These are phyloP conservation scores for Nemania bipapillata DNA, from an alignment of 2,329 filamentous ascomycete genomes.

Conservation along the genomic window DNA sequence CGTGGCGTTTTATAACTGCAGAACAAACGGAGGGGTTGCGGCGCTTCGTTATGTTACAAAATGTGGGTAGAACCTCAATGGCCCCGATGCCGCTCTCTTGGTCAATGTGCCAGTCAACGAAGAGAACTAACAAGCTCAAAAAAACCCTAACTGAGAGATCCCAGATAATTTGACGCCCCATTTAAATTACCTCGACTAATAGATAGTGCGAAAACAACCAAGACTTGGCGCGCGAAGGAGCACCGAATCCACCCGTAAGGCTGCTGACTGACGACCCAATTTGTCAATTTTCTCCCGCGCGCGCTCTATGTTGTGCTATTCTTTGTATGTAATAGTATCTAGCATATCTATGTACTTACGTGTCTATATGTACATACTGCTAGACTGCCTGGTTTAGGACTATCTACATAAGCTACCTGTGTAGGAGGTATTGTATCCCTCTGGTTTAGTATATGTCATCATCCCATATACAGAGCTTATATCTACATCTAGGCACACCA, in stretches of 20 bases:
- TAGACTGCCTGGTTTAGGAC: too few relatives aligned
- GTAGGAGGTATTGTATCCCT: constrained; percentile 8
- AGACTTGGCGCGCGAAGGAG: constrained; percentile 34
- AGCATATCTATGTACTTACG: background rate
- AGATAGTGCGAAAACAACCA: constrained; percentile 16
- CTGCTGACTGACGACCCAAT: constrained; percentile 35
- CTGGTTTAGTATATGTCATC: constrained; percentile 11
- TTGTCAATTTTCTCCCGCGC: constrained; percentile 15
- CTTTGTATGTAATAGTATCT: background rate
- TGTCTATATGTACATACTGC: too few relatives aligned
- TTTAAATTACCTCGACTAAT: background rate
- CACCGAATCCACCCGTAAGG: constrained; percentile 39
- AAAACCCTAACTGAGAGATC: background rate
- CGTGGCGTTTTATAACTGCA: background rate
- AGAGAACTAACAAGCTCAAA: constrained; percentile 6
- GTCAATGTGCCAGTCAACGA: constrained; percentile 4
- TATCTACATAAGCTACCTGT: too few relatives aligned
- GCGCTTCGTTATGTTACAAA: background rate
- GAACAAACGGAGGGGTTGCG: too few relatives aligned
- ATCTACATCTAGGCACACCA: background rate
- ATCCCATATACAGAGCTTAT: background rate
- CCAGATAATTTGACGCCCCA: too few relatives aligned
- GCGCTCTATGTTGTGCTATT: background rate
- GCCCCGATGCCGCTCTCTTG: background rate
- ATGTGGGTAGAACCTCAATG: background rate